Evolutionary conservation across 2,329 filamentous ascomycete species (phyloP).

Genomic region (Xylaria sp.): DNA sequence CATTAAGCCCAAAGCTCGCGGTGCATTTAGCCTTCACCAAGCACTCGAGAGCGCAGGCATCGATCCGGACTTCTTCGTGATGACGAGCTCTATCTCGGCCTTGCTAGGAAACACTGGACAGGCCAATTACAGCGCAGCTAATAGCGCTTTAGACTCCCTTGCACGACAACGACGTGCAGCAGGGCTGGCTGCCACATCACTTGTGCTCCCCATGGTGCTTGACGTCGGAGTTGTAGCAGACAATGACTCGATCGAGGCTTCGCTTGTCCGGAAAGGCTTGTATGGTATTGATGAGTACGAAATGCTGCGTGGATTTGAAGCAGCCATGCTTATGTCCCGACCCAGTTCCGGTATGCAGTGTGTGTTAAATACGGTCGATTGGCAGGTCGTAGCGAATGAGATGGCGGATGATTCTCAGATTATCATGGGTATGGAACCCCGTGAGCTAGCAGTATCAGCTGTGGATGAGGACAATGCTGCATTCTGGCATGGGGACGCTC

Average conservation of each 20-base stretch:
- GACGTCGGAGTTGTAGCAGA: constrained; percentile 43
- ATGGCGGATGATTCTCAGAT: constrained; percentile 28
- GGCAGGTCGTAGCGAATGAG: not conserved
- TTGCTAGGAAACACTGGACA: constrained; percentile 40
- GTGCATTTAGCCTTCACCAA: constrained; percentile 33
- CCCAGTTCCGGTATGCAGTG: not conserved
- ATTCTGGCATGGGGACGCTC: constrained; percentile 48
- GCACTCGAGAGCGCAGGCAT: constrained; percentile 24
- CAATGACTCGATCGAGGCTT: constrained; percentile 40
- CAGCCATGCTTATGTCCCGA: constrained; percentile 41
- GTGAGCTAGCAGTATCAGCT: constrained; percentile 36
- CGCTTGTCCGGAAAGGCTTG: constrained; percentile 45
- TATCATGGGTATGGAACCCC: constrained; percentile 42
- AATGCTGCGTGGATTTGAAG: constrained; percentile 45
- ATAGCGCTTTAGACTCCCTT: constrained; percentile 41
- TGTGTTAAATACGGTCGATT: not conserved
- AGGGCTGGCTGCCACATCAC: constrained; percentile 34
- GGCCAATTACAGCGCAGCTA: constrained; percentile 43
- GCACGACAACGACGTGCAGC: constrained; percentile 32
- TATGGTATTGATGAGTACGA: constrained; percentile 49
- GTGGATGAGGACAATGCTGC: constrained; percentile 32
- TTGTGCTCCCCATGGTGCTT: constrained; percentile 44
- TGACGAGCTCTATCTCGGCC: constrained; percentile 44
- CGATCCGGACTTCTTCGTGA: constrained; percentile 42
- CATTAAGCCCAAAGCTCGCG: constrained; percentile 37